phyloP scores from a whole-genome alignment of 1,284 basidiomycete genomes.

The Ceratobasidium sp. region DNA sequence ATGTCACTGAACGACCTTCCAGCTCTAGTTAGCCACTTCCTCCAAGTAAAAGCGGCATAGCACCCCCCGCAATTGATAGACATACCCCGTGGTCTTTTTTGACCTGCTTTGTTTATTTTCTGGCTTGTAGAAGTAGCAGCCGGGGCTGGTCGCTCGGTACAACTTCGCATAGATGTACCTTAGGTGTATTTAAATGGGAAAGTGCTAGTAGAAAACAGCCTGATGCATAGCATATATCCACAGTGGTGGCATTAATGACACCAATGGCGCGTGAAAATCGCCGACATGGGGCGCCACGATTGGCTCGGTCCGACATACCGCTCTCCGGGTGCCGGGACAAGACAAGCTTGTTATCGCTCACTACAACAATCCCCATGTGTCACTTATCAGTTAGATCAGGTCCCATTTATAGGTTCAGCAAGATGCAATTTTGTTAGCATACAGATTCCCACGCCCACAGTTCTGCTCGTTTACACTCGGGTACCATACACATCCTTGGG shows the following conservation, averaged over 20 bases:
- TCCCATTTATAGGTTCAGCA: slow-evolving; percentile 5
- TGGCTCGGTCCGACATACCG: slow-evolving; percentile 1
- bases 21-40: slow-evolving; percentile 84
- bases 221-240: slow-evolving; percentile 34
- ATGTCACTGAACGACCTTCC: slow-evolving; percentile 84
- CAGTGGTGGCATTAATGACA: slow-evolving; percentile 11
- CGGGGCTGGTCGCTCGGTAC: slow-evolving; percentile 32
- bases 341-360: background rate
- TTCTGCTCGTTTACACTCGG: slow-evolving; percentile 56
- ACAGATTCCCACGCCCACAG: background rate
- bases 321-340: background rate
- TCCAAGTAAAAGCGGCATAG: slow-evolving; percentile 54
- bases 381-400: slow-evolving; percentile 1
- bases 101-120: slow-evolving; percentile 41
- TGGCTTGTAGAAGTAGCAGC: slow-evolving; percentile 11
- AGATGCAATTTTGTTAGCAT: background rate
- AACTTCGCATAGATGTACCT: slow-evolving; percentile 47
- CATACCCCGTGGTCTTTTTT: slow-evolving; percentile 34
- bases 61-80: slow-evolving; percentile 26
- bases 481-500: slow-evolving; percentile 83
- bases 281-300: slow-evolving; percentile 12
- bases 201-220: slow-evolving; percentile 4
- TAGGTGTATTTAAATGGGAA: slow-evolving; percentile 35
- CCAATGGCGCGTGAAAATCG: slow-evolving; percentile 21
- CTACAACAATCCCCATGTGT: background rate